phyloP scores from a whole-genome alignment of 2,329 filamentous ascomycete genomes.

The Scytalidium lignicola region DNA sequence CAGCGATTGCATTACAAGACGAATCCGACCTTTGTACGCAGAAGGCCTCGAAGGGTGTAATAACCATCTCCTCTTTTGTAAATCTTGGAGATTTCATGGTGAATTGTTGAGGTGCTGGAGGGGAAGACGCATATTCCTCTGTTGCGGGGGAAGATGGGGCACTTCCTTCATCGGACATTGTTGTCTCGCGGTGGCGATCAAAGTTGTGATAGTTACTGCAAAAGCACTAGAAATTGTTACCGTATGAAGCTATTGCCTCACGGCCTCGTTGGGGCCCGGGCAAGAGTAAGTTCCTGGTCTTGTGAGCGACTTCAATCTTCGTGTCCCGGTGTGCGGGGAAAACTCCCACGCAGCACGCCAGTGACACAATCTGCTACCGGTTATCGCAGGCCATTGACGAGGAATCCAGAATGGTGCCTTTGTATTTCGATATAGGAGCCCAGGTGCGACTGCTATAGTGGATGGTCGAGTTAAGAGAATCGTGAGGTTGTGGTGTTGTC shows the following conservation, averaged over 20 bases:
- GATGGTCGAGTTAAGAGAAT: neutral
- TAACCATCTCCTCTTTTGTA: conserved; percentile 12
- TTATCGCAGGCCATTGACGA: conserved; percentile 53
- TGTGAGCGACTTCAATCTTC: conserved; percentile 24
- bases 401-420: conserved; percentile 12
- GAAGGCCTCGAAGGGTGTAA: conserved; percentile 50
- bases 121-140: conserved; percentile 20
- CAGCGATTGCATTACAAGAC: conserved; percentile 77
- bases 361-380: conserved; percentile 45
- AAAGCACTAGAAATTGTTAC: neutral
- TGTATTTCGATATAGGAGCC: neutral
- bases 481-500: conserved; percentile 8
- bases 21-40: conserved; percentile 51
- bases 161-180: conserved; percentile 40
- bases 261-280: neutral
- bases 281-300: conserved; percentile 2
- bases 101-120: conserved; percentile 16
- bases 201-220: neutral
- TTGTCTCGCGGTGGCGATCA: conserved; percentile 12
- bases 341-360: conserved; percentile 54
- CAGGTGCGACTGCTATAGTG: conserved; percentile 2
- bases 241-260: neutral
- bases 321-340: conserved; percentile 53
- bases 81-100: conserved; percentile 10
- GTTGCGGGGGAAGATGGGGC: conserved; percentile 28